Base-by-base conservation (phyloP, 2,329 filamentous ascomycete genomes). In the Penicillium sp. region DNA sequence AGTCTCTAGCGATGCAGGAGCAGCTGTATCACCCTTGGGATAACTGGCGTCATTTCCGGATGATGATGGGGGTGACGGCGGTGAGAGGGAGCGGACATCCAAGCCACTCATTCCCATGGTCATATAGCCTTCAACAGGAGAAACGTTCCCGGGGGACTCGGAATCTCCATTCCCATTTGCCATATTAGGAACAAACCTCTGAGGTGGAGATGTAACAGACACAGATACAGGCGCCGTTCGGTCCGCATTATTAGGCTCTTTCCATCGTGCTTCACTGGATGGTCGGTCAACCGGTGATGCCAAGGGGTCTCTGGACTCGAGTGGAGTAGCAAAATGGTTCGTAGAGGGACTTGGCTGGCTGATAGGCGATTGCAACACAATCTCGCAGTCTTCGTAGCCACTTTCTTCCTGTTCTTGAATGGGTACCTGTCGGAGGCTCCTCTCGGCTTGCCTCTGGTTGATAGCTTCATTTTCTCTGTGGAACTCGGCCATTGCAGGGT, bases 131-230 rank as follows among this genome's bases (percentile, higher is more conserved):
- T 77, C 77, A 27, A 79, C 66, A 1, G 82, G 82, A 14, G 84
- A 86, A 3, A 86, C 76, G 52, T 84, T 76, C 2, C 86, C 78
- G 3, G 86, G 86, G 3, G 87, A 89, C 65, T 88, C 86, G 6
- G 83, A 33, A n/a, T n/a, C n/a, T 83, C 67, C 35, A 7, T 80
- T 77, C 39, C 58, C 29, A 44, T 18, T 46, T 39, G 14, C 54
- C 37, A 58, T 46, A n/a, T 49, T 57, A 18, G 62, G 61, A 13
- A 49, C 39, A 29, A 64, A 64, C 42, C 51, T 63, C 43, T 68
- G 63, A 4, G 65, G 62, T 11, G 65, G 65, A 29, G 64, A 66
- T 22, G 57, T 52, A 27, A 64, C 58, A 28, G 62, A 61, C 19
- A 52, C 56, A 14, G 61, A 46, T 62, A 64, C 31, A 63, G 62